phyloP scores from a whole-genome alignment of 2,329 filamentous ascomycete genomes.

The Penicillium sp. region DNA sequence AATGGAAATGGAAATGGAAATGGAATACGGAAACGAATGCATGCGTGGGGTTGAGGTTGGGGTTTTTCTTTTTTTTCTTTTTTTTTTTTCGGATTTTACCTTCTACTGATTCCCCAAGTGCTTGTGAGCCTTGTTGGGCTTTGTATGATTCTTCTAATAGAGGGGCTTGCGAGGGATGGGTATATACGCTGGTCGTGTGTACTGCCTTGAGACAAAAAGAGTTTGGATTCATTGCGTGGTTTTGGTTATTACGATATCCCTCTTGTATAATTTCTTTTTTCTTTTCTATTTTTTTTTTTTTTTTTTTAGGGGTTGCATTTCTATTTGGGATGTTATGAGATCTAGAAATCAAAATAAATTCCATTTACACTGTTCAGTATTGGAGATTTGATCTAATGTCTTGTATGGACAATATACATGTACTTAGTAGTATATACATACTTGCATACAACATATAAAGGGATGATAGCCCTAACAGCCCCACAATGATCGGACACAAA shows the following conservation, averaged over 20 bases:
- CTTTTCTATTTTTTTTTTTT: conserved; percentile 3
- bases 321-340: background rate
- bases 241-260: conserved; percentile 24
- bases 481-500: background rate
- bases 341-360: background rate
- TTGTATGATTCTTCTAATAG: conserved; percentile 7
- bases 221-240: conserved; percentile 8
- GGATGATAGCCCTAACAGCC: conserved; percentile 1
- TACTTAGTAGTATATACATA: background rate
- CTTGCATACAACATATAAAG: background rate
- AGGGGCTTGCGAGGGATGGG: conserved; percentile 6
- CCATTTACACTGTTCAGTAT: background rate
- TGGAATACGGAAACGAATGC: conserved; percentile 3
- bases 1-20: background rate
- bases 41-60: background rate
- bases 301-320: background rate
- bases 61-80: background rate
- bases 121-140: background rate
- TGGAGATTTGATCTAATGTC: background rate
- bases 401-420: background rate
- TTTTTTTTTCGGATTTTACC: conserved; percentile 3
- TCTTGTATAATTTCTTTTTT: conserved; percentile 3
- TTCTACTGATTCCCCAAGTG: background rate
- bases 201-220: conserved; percentile 1
- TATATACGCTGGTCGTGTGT: conserved; percentile 18